Base-by-base conservation (phyloP, 805 yeast species). In the Saccharomycopsis javanensis region DNA sequence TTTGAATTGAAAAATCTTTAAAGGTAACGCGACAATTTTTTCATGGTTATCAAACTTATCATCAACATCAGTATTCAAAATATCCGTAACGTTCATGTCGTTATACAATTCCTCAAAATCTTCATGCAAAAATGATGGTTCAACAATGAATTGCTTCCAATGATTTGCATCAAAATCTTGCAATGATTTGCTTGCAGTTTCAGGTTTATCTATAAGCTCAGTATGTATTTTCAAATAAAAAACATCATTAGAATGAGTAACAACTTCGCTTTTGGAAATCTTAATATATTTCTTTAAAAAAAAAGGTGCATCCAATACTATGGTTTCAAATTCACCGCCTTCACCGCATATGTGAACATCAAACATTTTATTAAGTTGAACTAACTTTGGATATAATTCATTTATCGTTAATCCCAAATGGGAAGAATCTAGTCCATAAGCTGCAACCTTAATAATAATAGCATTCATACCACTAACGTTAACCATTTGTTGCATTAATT, bases 321-420 rank as follows among this genome's bases (percentile, higher is more conserved):
- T 72, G 0, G 97, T 85, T 68, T 94, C 99, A 69, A 89, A 94
- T 69, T 94, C 99, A 1, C 99, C 99, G 34, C 99, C 99, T 73
- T 94, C 99, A 13, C 99, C 99, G 72, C 99, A 94, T 0, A 94
- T 82, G 68, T 92, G 97, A 13, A 91, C 87, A 1, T 91, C 96
- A 70, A 80, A 91, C 68, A 73, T 71, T 8, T 67, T 59, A 67
- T 90, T 85, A 60, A 91, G 71, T 42, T 73, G 72, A 11, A 73
- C 61, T 66, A 94, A 69, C 0, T 72, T 77, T 0, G 88, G 86
- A 56, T 77, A 79, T 61, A 85, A 72, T 60, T 86, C 79, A 4
- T 75, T 79, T 48, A 94, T 72, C 1, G 83, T 72, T 67, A 79
- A 78, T 1, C 95, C 96, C 60, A 94, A 72, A 69, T 90, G 87